Evolutionary conservation across 2,329 filamentous ascomycete species (phyloP), one percentile per base, ranked within the genome.

Genomic region (Botrytis tulipae): DNA sequence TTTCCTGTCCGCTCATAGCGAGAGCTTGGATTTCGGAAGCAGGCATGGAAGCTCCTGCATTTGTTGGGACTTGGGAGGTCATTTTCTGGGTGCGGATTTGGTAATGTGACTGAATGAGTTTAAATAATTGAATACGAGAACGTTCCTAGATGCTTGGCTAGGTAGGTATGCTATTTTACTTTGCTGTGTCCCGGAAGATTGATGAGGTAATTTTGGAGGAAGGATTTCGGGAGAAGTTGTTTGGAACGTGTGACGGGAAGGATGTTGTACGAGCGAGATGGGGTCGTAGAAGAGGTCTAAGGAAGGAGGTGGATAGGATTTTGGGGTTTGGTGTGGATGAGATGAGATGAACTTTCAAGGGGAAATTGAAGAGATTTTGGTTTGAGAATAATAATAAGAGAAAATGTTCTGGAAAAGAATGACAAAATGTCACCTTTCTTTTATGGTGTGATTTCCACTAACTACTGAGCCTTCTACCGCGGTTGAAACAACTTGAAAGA

Each of bases 1-100:
- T 78, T 40, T 77, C 75, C 46, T 73, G 72, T 48, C 74, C 74
- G 22, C 67, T 54, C 62, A 73, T 74, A 37, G 74, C 74, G 37
- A 76, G 62, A 51, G 66, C 73, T 12, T 62, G 62, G 60, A 69
- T 68, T 57, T 73, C 25, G 42, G 73, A 62, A 54, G 66, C 66
- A 32, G 32, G 35, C 65, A 57, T 68, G 46, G 63, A 32, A 29
- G 48, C 20, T 57, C 48, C 65, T 57, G 35, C 66, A 42, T 57
- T 18, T 76, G 70, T 66, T 61, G 67, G 62, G 61, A 63, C 22
- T 59, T n/a, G 48, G 60, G 35, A 32, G 32, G 69, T 18, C 44
- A 70, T 74, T 67, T 48, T 70, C n/a, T 16, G 25, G 66, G 66
- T 62, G 66, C 32, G 61, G 62, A 68, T 29, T 60, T 35, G 46